Evolutionary conservation across 352 stramenopile species (phyloP), one percentile per base, ranked within the genome.

Genomic region (Paralagenidium karlingii): DNA sequence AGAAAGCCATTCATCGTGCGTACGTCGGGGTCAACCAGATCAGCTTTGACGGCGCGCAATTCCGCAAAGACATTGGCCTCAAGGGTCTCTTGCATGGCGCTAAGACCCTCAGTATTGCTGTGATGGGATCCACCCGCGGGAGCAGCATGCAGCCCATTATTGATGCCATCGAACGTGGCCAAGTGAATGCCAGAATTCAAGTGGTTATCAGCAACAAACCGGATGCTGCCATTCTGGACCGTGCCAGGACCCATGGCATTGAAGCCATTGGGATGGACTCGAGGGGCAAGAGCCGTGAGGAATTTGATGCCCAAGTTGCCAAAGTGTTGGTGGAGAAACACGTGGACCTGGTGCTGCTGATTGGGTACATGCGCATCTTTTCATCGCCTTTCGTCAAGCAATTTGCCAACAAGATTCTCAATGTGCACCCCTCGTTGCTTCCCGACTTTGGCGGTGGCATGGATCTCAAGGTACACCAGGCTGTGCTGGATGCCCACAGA

Each of bases 311-410:
- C 11, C 77, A 98, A 43, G 94, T 98, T 19, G 97, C 86, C 10
- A 65, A 86, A 18, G 70, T 86, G 29, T 60, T 99, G 37, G 65
- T 88, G 39, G 70, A 62, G 41, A 94, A 95, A 55, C 92, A 90
- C 34, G 90, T 97, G 3, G 94, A 99, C 40, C 67, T 99, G 19
- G 86, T 99, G 30, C 69, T 99, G 20, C 75, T 98, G 28, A 96
- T 99, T 39, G 96, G 96, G 32, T 99, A 99, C 85, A 99, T 99
- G 96, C 83, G 94, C 34, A 99, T 99, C 55, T 54, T 99, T 5
- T 98, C 94, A 25, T 68, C 58, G 34, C 63, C 83, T 27, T 99
- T 99, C 57, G 96, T 82, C 59, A 71, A 94, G 47, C 79, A 89
- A 47, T 99, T 94, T 94, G 57, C 78, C 45, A 78, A 88, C 55